Evolutionary conservation across 371 early-diverging fungal species (phyloP).

Genomic region (Coelomomyces lativittatus): DNA sequence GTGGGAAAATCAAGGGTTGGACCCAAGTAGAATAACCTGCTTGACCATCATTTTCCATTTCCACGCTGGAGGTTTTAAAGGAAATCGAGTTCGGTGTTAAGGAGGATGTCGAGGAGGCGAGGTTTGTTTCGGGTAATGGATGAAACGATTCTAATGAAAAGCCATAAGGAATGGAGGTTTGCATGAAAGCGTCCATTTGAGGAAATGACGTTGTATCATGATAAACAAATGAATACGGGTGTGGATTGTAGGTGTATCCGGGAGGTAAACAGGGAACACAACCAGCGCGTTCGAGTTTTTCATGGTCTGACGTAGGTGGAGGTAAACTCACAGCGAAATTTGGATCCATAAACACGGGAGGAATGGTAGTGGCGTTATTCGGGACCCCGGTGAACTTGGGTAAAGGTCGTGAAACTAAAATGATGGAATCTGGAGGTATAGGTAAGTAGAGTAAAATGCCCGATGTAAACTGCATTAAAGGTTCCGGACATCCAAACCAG

Average conservation of each 20-base stretch:
- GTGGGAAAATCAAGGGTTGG: slow-evolving; percentile 1
- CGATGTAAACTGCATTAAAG: neutral
- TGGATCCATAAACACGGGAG: slow-evolving; percentile 5
- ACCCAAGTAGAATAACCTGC: no score
- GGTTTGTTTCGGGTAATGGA: no score
- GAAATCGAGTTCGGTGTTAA: no score
- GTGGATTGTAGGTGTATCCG: slow-evolving; percentile 6
- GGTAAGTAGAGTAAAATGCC: neutral
- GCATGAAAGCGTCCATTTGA: no score
- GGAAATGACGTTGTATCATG: no score
- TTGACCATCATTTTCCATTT: no score
- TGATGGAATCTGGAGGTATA: neutral
- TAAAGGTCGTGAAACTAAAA: neutral
- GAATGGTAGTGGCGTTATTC: slow-evolving; percentile 4
- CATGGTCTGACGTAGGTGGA: neutral
- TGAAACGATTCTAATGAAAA: no score
- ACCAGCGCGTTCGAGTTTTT: slow-evolving; percentile 3
- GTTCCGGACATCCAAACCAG: neutral
- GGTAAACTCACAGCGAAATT: neutral
- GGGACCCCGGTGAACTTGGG: slow-evolving; percentile 5
- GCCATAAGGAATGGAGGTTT: no score
- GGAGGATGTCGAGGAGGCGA: no score
- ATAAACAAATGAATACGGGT: no score
- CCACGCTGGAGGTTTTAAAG: no score
- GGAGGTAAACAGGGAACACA: slow-evolving; percentile 1